Evolutionary conservation across 768 basidiomycete genomes (phyloP), one percentile per base, ranked within the genome.

Genomic region (Auriscalpium vulgare): DNA sequence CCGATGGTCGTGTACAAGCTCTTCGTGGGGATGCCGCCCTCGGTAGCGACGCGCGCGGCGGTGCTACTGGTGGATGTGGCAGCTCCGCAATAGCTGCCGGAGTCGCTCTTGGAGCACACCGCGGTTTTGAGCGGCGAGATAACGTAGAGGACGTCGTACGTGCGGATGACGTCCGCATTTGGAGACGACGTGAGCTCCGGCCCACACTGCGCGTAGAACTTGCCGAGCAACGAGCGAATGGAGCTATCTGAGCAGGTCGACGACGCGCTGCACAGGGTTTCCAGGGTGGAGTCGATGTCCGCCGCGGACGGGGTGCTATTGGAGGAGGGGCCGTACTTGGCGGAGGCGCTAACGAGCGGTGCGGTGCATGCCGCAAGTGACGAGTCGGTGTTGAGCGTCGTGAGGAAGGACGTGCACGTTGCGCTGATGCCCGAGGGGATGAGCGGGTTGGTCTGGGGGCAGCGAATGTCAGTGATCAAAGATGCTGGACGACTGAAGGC

Each of bases 81-180:
- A 55, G 78, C 68, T 34, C 81, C 79, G 66, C 95, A 98, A 72
- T 79, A 97, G 40, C 76, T 72, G 36, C 82, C 85, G 48, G 64
- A 73, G 64, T 84, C 82, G 64, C 88, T 82, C 77, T 90, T 88
- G 47, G 85, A 62, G 73, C 95, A 97, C 35, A 91, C 66, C 29
- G 92, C 85, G 7, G 67, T 61, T 58, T 72, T 73, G 66, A 95
- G 67, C 8, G 94, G 92, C 10, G 67, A 59, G 47, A 95, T 60
- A 56, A 77, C 60, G 74, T 91, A 99, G 34, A 97, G 72, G 35
- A 83, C 73, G 67, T 97, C 95, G 72, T 98, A 99, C 2, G 80
- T 70, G 29, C 70, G 63, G 67, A 81, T 67, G 47, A 97, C 87
- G 23, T 75, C 67, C 1, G 47, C 1, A 59, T 78, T 79, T 48